Conservation (phyloP, 2,329 filamentous ascomycete species). For the Alternaria consortialis region DNA sequence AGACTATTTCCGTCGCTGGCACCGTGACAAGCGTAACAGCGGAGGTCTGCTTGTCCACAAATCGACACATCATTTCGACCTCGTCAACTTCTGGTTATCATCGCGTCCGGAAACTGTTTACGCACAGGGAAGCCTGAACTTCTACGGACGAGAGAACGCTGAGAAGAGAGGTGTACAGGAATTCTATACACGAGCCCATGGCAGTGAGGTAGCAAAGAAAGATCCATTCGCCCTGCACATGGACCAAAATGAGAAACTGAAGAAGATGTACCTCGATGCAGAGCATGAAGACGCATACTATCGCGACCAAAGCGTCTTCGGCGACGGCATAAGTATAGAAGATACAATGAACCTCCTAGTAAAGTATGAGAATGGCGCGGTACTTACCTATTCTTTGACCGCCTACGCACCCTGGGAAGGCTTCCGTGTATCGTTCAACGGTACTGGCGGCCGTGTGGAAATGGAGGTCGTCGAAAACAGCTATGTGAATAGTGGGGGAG, state of each 20-base stretch:
- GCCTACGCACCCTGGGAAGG: conserved; percentile 72
- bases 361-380: conserved; percentile 64
- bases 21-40: conserved; percentile 68
- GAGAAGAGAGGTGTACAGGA: conserved; percentile 62
- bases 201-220: conserved; percentile 59
- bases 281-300: conserved; percentile 71
- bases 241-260: conserved; percentile 62
- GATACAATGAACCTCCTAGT: conserved; percentile 71
- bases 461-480: conserved; percentile 70
- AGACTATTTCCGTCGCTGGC: conserved; percentile 71
- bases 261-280: conserved; percentile 68
- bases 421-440: conserved; percentile 66
- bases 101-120: conserved; percentile 65
- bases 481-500: conserved; percentile 67
- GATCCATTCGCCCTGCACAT: conserved; percentile 69
- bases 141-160: conserved; percentile 70
- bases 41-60: conserved; percentile 70
- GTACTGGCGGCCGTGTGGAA: conserved; percentile 67
- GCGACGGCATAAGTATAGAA: conserved; percentile 71
- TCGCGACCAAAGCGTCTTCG: conserved; percentile 69
- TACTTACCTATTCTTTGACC: conserved; percentile 67
- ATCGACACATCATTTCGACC: conserved; percentile 70
- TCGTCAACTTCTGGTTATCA: conserved; percentile 70
- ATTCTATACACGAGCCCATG: conserved; percentile 63
- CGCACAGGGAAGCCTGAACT: conserved; percentile 66